Percentiles rank a stretch among this genome's conserved stretches.
Conservation (phyloP, 352 stramenopile species). For the Phytophthora citricola region DNA sequence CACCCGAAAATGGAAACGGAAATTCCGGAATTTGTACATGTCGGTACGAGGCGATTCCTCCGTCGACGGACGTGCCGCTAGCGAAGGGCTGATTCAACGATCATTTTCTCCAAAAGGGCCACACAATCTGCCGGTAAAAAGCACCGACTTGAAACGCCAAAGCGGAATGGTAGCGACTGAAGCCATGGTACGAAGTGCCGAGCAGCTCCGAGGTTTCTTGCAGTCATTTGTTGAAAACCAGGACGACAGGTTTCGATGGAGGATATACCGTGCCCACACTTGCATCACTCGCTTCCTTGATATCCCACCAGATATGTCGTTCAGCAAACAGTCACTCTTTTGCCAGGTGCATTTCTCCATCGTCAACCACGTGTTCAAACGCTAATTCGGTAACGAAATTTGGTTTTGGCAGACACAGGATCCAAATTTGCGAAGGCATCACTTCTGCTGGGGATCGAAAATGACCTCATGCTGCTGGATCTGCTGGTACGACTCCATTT, state of each 20-base stretch:
- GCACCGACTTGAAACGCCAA: conserved; percentile 24
- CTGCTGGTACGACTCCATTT: conserved; percentile 61
- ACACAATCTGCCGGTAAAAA: conserved; percentile 28
- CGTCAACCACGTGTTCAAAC: background rate
- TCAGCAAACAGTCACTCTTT: conserved; percentile 70
- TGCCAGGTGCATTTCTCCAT: conserved; percentile 49
- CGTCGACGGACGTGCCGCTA: conserved; percentile 17
- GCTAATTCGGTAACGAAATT: background rate
- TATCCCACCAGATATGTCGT: conserved; percentile 76
- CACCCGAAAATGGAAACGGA: conserved; percentile 84
- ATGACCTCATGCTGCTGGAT: conserved; percentile 91
- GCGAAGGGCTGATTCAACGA: conserved; percentile 35
- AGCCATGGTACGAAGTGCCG: conserved; percentile 58
- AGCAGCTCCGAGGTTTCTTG: conserved; percentile 76
- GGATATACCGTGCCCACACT: conserved; percentile 84
- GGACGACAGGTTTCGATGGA: conserved; percentile 77
- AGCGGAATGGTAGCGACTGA: conserved; percentile 40
- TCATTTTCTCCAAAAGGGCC: conserved; percentile 37
- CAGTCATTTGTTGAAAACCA: conserved; percentile 88
- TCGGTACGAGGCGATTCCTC: conserved; percentile 41
- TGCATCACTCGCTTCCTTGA: conserved; percentile 71
- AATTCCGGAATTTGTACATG: conserved; percentile 74
- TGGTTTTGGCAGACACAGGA: conserved; percentile 44
- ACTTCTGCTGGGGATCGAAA: conserved; percentile 83
- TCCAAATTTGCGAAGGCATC: conserved; percentile 60